Evolutionary conservation across 179 eudicot genomes (phyloP).

Genomic region (Heliamphora ciliata): DNA sequence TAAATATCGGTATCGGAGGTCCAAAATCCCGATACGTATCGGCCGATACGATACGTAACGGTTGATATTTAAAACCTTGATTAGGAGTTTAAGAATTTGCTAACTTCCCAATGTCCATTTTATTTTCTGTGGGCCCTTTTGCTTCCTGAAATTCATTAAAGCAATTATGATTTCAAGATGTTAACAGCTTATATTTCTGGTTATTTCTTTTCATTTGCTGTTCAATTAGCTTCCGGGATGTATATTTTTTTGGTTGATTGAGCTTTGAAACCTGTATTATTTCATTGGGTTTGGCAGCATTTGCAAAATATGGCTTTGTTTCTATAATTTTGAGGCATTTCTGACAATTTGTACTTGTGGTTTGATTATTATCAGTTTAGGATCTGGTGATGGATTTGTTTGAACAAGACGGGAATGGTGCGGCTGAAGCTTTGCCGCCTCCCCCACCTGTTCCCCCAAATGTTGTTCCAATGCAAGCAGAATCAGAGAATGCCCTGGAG

Average conservation of each 20-base stretch:
- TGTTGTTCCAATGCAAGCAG: conserved; percentile 52
- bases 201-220: background rate
- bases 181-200: background rate
- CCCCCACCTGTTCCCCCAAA: conserved; percentile 83
- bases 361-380: background rate
- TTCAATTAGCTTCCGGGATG: background rate
- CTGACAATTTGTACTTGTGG: background rate
- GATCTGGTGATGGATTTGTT: conserved; percentile 38
- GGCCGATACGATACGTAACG: too few species aligned
- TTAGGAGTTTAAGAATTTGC: too few species aligned
- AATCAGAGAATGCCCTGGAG: conserved; percentile 25
- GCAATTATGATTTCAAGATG: background rate
- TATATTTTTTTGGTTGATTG: background rate
- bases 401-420: conserved; percentile 27
- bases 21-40: too few species aligned
- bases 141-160: too few species aligned
- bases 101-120: too few species aligned
- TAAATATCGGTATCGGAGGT: too few species aligned
- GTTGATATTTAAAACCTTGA: too few species aligned
- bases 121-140: too few species aligned
- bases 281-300: background rate
- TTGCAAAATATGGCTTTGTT: background rate
- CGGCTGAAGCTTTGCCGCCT: conserved; percentile 56
- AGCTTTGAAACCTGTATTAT: background rate
- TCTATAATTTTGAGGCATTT: background rate